Evolutionary conservation across 164 flowering plant species (phyloP).

Genomic region (Liriodendron chinense): DNA sequence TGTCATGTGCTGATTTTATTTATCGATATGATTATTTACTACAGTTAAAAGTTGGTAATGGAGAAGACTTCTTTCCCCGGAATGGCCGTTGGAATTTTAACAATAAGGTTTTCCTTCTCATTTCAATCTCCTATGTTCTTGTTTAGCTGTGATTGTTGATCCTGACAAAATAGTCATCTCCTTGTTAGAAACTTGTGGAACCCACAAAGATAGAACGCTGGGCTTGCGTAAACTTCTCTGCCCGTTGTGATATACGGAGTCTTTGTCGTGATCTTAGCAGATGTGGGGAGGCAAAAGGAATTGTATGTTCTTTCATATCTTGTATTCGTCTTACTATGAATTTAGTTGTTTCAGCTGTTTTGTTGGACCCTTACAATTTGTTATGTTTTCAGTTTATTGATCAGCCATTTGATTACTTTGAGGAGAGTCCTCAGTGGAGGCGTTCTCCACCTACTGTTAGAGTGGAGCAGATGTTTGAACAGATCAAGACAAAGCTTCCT

Average conservation of each 20-base stretch:
- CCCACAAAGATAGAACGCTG: slow-evolving; percentile 63
- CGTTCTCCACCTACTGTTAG: slow-evolving; percentile 42
- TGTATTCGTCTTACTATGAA: background rate
- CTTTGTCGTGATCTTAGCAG: slow-evolving; percentile 45
- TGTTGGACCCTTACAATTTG: background rate
- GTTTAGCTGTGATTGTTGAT: background rate
- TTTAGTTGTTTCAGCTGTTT: background rate
- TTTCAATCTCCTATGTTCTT: background rate
- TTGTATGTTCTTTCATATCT: slow-evolving; percentile 45
- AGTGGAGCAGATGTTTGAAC: slow-evolving; percentile 64
- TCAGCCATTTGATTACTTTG: slow-evolving; percentile 43
- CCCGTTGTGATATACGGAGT: slow-evolving; percentile 55
- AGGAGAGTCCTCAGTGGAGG: slow-evolving; percentile 42
- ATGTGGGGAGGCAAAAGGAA: slow-evolving; percentile 67
- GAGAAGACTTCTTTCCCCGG: slow-evolving; percentile 62
- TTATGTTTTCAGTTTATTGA: slow-evolving; percentile 29
- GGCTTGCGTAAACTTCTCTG: slow-evolving; percentile 88
- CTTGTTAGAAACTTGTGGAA: slow-evolving; percentile 56
- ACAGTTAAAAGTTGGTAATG: slow-evolving; percentile 78
- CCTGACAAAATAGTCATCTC: background rate
- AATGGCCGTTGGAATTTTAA: slow-evolving; percentile 91
- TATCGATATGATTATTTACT: background rate
- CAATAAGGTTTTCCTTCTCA: slow-evolving; percentile 37
- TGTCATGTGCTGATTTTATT: too few relatives aligned
- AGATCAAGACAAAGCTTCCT: slow-evolving; percentile 40